A percentile compares a stretch with the other conserved stretches of the same genome.
Evolutionary conservation across 176 grass and related monocot genomes (phyloP).

Genomic region (Paspalum notatum): DNA sequence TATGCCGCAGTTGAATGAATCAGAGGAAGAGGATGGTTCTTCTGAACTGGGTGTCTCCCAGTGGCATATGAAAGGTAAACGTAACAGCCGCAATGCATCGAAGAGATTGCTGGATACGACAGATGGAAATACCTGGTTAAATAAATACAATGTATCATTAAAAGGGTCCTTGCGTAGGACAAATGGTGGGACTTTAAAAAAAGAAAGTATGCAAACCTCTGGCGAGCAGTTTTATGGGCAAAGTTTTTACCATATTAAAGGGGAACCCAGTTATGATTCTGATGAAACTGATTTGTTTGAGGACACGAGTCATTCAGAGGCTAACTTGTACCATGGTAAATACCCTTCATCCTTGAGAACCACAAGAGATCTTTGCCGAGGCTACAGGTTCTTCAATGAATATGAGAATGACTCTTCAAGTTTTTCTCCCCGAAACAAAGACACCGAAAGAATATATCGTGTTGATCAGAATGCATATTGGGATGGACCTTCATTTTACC

Average conservation of each 20-base stretch:
- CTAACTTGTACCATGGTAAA: conserved; percentile 54
- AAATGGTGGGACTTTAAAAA: conserved; percentile 48
- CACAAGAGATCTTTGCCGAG: conserved; percentile 59
- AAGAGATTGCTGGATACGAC: conserved; percentile 53
- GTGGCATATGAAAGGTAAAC: conserved; percentile 98
- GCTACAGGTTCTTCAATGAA: conserved; percentile 49
- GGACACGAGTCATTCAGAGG: conserved; percentile 43
- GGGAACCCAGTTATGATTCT: conserved; percentile 60
- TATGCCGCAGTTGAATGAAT: conserved; percentile 50
- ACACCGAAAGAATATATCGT: conserved; percentile 41
- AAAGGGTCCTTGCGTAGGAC: conserved; percentile 41
- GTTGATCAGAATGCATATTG: conserved; percentile 41
- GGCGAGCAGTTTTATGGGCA: conserved; percentile 47
- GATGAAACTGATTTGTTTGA: conserved; percentile 62
- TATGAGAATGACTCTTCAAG: conserved; percentile 59
- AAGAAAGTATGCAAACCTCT: conserved; percentile 44
- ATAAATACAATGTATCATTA: conserved; percentile 56
- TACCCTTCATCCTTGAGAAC: conserved; percentile 59
- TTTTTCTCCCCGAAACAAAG: conserved; percentile 45
- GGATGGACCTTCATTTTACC: conserved; percentile 58
- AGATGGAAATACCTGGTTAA: conserved; percentile 57
- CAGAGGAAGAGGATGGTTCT: conserved; percentile 68
- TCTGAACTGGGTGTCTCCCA: conserved; percentile 74
- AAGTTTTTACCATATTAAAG: conserved; percentile 64
- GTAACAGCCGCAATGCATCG: conserved; percentile 73